phyloP scores from a whole-genome alignment of 1,284 basidiomycete genomes.

The Cryptococcus sp. region DNA sequence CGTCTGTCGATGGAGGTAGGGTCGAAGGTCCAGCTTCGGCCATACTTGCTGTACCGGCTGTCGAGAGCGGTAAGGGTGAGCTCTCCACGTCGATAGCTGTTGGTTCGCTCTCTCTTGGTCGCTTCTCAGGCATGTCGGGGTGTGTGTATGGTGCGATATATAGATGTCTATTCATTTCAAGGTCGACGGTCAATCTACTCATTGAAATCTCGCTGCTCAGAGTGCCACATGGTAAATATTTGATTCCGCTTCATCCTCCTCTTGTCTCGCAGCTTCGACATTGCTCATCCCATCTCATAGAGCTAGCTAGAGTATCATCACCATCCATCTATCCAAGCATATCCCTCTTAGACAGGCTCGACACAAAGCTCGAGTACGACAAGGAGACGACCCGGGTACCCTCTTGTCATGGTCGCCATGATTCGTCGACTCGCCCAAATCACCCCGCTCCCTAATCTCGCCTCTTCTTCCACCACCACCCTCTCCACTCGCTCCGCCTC shows the following conservation, averaged over 20 bases:
- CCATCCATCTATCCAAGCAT: no score
- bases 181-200: no score
- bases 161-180: no score
- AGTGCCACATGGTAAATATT: no score
- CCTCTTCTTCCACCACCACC: background rate
- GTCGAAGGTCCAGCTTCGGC: conserved; percentile 12
- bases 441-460: background rate
- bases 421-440: background rate
- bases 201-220: no score
- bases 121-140: conserved; percentile 25
- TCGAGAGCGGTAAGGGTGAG: conserved; percentile 6
- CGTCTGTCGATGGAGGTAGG: conserved; percentile 7
- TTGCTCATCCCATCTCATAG: no score
- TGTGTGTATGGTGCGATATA: no score
- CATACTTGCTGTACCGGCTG: background rate
- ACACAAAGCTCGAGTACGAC: no score
- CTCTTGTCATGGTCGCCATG: background rate
- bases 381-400: no score
- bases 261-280: background rate
- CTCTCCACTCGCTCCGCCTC: conserved; percentile 3
- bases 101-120: conserved; percentile 20
- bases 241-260: background rate
- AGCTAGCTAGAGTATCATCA: no score
- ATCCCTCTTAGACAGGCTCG: no score
- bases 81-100: conserved; percentile 12